Base-by-base conservation (phyloP, 345 rosid genomes). In the Populus simonii region DNA sequence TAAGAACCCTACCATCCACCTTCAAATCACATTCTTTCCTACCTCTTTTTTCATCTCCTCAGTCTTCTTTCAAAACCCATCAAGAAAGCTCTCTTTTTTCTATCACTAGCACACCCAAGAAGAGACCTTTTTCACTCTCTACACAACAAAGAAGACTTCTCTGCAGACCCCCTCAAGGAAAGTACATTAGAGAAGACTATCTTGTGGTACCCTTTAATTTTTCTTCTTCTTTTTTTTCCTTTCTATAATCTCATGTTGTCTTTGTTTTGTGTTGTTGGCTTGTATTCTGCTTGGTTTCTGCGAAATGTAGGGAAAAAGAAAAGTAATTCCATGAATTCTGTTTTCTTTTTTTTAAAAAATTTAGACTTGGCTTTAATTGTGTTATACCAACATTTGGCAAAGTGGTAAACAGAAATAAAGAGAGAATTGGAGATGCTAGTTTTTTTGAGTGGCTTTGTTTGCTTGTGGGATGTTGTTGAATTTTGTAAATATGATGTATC, bases 161-260 rank as follows among this genome's bases (percentile, higher is more conserved):
- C 47, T 88, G 98, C 82, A 74, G 74, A 73, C 92, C 97, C n/a
- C 92, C 94, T 76, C 90, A 70, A 1, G 98, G 98, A 5, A 95
- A 95, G 85, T 73, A 84, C 76, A 85, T 93, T 66, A 85, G 91
- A 80, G 94, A 93, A 80, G 97, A 95, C 81, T 93, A 93, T 81
- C 93, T 90, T 75, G 98, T 95, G 94, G 99, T 93, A 84, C 4
- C 16, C 61, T 41, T 43, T 72, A 6, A 62, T 47, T 31, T 35
- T 23, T 27, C 27, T 45, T 39, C 12, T 10, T 59, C 5, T 15
- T 62, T 49, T 25, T 45, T 33, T 33, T 33, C 6, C 25, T 49
- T 36, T 11, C 8, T n/a, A 2, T 13, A 3, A 13, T n/a, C 39
- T 43, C 6, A 17, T 20, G 29, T 17, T 11, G 33, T 45, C 7